Base-by-base conservation (phyloP, 352 stramenopile species). In the Phytopythium kandeliae region DNA sequence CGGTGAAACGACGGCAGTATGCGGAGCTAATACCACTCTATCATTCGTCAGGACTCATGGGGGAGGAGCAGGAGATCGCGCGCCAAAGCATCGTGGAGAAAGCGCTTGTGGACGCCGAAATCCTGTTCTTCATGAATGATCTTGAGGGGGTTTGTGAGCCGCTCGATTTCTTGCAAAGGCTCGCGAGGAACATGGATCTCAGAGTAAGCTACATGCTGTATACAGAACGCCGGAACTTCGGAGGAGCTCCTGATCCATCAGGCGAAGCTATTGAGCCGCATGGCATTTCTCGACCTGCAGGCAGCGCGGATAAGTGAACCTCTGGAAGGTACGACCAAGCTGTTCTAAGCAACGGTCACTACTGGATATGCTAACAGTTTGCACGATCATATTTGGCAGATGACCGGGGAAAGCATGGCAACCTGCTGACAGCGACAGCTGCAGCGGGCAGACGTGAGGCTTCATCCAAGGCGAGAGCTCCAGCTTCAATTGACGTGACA, bases 41-140 rank as follows among this genome's bases (percentile, higher is more conserved):
- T 31, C 4, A 4, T 8, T 13, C 5, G 34, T 11, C 26, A 89
- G 78, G 78, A 9, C 44, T 89, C 4, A 61, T 86, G 28, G 78
- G 78, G 0, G 69, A 80, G 0, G 47, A 35, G 10, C 48, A 47
- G 6, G 75, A 89, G 33, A 57, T 82, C 0, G 44, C 69, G 33
- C 67, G 71, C 16, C 56, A 73, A 37, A 60, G 40, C 7, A 50
- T 85, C 24, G 57, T 85, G 6, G 65, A 78, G 28, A 83, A 77
- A 53, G 75, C 73, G 15, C 60, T 86, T n/a, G 69, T 65, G n/a
- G 78, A 89, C 43, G 41, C 78, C 11, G 75, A 89, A 45, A 73
- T 89, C 31, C 51, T 89, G 22, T 89, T 89, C 44, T 86, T 89
- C 51, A 83, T 86, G 78, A 89, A 80, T 48, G 78, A 86, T 22